phyloP scores from a whole-genome alignment of 2,329 filamentous ascomycete species.

The Fusarium udum region DNA sequence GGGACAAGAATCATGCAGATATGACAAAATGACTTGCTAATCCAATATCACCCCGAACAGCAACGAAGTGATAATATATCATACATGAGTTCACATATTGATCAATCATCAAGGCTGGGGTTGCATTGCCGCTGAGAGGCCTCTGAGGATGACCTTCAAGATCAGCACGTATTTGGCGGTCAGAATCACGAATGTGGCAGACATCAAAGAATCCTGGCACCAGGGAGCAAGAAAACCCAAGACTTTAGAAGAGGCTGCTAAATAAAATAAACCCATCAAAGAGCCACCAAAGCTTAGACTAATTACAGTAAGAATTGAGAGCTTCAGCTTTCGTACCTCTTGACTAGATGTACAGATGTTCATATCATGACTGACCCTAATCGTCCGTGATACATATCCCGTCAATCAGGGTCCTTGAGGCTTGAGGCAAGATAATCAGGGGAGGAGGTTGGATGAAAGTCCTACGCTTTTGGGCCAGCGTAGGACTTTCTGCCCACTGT shows the following conservation, averaged over 20 bases:
- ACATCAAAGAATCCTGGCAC: not conserved
- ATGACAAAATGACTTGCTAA: not conserved
- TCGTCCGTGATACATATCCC: not conserved
- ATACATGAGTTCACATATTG: not conserved
- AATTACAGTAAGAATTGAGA: not conserved
- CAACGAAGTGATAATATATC: not conserved
- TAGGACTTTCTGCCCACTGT: conserved; percentile 29
- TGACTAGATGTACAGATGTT: not conserved
- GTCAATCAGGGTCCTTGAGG: conserved; percentile 19
- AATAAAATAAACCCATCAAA: not conserved
- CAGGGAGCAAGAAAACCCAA: not conserved
- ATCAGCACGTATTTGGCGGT: conserved; percentile 28
- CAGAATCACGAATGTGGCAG: not conserved
- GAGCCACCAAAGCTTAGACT: not conserved
- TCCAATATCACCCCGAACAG: not conserved
- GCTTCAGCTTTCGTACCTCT: not conserved
- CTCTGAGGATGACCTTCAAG: not conserved
- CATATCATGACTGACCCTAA: not conserved
- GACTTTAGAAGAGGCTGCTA: not conserved
- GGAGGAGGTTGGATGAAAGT: conserved; percentile 22
- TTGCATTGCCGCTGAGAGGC: not conserved
- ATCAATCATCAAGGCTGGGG: not conserved
- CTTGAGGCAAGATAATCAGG: not conserved
- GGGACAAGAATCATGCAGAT: not conserved
- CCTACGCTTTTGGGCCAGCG: conserved; percentile 25